A percentile compares a stretch with the other conserved stretches of the same genome.
These are phyloP conservation scores for Penicillium angulare DNA, from an alignment of 495 filamentous ascomycete genomes.

Conservation along the genomic window DNA sequence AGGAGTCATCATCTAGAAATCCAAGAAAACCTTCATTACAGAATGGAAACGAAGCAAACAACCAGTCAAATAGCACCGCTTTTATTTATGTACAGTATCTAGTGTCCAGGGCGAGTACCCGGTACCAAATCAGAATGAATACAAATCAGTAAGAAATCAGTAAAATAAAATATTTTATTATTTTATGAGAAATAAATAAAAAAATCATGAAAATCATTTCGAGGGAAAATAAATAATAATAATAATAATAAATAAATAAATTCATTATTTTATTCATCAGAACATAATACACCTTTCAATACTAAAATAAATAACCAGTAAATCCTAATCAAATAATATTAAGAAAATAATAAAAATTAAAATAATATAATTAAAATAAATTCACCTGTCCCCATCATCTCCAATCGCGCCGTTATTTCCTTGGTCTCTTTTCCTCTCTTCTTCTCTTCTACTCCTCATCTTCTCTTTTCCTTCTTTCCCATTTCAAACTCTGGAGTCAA, in stretches of 20 bases:
- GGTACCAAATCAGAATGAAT: too few species aligned
- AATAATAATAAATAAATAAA: conserved; percentile 2
- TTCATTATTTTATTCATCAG: background rate
- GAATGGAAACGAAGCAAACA: too few species aligned
- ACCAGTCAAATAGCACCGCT: too few species aligned
- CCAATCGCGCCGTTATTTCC: conserved; percentile 25
- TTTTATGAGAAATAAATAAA: background rate
- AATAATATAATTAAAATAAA: background rate
- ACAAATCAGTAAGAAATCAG: background rate
- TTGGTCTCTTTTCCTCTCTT: conserved; percentile 10
- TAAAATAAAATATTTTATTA: background rate
- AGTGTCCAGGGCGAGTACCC: too few species aligned
- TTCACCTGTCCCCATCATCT: background rate
- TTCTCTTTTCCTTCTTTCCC: background rate
- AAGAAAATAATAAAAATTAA: background rate
- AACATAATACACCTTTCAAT: too few species aligned
- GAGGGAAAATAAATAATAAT: conserved; percentile 2
- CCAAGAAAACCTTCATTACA: too few species aligned
- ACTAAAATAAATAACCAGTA: too few species aligned
- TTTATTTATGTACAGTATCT: too few species aligned
- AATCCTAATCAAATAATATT: too few species aligned
- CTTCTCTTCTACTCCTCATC: conserved; percentile 6
- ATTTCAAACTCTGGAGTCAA: background rate
- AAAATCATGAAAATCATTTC: conserved; percentile 3
- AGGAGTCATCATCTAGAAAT: too few species aligned